Evolutionary conservation across 176 grass and related monocot species (phyloP), one percentile per base, ranked within the genome.

Genomic region (Hsuehochloa calcarea): DNA sequence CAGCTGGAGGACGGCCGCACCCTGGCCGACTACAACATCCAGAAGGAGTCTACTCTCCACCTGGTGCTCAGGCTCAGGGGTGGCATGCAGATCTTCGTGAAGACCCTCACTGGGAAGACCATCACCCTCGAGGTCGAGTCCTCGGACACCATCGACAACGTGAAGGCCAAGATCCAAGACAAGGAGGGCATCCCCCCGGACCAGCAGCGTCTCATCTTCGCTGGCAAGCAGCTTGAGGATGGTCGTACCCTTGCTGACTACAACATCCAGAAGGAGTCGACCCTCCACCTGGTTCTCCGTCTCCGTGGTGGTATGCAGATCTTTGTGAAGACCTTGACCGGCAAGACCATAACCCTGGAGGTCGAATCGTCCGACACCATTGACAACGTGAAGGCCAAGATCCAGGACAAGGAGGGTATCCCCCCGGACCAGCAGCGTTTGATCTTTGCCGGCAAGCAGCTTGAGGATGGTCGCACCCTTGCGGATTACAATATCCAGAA

Each of bases 131-230:
- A 97, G 88, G 95, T 97, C 0, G 95, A 97, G 86, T 76, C 65
- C 0, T 97, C 92, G 0, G 92, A 97, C 68, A 97, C 95, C 0
- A 93, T 95, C 0, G 92, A 97, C 61, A 97, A 97, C 0, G 94
- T 97, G 0, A 97, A 97, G 61, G 94, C 94, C 0, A 97, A 97
- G 82, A 97, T 97, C 23, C 94, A 93, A 65, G 91, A 97, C 60
- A 97, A 97, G 87, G 94, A 97, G 82, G 94, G 94, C 2, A 97
- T 97, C 1, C 94, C 94, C 0, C 94, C 94, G 0, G 85, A 97
- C 79, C 89, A 96, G 91, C 91, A 93, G 77, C 43, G 91, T 2
- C 68, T 96, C 8, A 96, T 96, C 55, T 96, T 96, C 0, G 91
- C 94, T 0, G 94, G 91, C 3, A 96, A 96, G 89, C 94, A 96